Base-by-base conservation (phyloP, 768 basidiomycete species). In the Tylopilus sp. region DNA sequence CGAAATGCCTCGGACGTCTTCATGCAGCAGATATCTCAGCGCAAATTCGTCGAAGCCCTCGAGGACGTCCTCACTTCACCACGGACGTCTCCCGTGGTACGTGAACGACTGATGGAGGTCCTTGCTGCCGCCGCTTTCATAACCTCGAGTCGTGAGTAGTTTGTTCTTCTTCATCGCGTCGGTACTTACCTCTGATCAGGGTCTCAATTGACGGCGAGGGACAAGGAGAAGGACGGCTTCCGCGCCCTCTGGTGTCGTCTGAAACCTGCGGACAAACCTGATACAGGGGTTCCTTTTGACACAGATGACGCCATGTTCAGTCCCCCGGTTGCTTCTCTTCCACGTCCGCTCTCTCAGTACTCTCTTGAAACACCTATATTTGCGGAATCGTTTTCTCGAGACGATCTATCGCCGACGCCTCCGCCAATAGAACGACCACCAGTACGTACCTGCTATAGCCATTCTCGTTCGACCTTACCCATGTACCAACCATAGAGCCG, bases 211-310 rank as follows among this genome's bases (percentile, higher is more conserved):
- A 25, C 56, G 57, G 52, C 61, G n/a, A 65, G 62, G 48, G 70
- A 68, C 6, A 71, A 55, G 24, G 72, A 68, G 40, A 73, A 73
- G 50, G 84, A 76, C 55, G 76, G 84, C 19, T 88, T 93, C 59
- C 80, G 83, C 12, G 76, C 78, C 7, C 73, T 92, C 25, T 97
- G 93, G 93, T 78, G 77, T 55, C 87, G 85, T 62, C 80, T 95
- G 31, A 92, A 91, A 63, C 81, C 87, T 10, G 70, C 75, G 13
- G 86, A 89, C 57, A 90, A 92, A 63, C 89, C 93, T 2, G 91
- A 94, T 3, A 79, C 86, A 75, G 91, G 92, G 11, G 71, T 90
- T 16, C 90, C 90, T 2, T 83, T 92, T 57, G 84, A 92, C 60
- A 81, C 77, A 5, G 84, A 86, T 11, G 91, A 92, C 57, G 78